phyloP scores from a whole-genome alignment of 805 yeast species.

The Lipomyces orientalis region DNA sequence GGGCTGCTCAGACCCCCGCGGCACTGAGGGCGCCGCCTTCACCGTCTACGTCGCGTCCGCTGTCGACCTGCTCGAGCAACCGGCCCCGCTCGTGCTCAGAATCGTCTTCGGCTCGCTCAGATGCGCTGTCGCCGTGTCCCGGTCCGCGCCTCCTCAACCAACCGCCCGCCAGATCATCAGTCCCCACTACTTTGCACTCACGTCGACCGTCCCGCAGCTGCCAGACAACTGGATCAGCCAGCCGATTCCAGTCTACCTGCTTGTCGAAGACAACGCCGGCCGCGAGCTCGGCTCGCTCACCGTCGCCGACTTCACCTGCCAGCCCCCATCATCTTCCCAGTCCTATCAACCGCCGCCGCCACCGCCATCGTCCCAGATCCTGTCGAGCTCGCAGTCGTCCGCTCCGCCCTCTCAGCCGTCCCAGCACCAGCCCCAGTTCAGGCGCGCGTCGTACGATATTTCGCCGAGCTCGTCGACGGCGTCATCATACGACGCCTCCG shows the following conservation, averaged over 20 bases:
- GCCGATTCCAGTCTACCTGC: conserved; percentile 26
- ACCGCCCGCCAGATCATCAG: conserved; percentile 7
- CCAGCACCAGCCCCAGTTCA: conserved; percentile 14
- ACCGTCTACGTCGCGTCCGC: conserved; percentile 28
- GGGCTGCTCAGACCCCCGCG: conserved; percentile 35
- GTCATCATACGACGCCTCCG: conserved; percentile 14
- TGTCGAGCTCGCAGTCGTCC: conserved; percentile 9
- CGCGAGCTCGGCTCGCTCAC: conserved; percentile 27
- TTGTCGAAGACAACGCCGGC: conserved; percentile 32
- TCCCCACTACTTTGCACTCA: conserved; percentile 28
- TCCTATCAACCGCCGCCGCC: conserved; percentile 13
- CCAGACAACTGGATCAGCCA: conserved; percentile 30
- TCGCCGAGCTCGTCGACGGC: conserved; percentile 14
- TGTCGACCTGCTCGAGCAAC: conserved; percentile 19
- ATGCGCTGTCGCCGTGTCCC: conserved; percentile 26
- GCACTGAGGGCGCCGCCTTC: conserved; percentile 29
- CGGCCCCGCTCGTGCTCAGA: conserved; percentile 16
- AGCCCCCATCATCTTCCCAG: conserved; percentile 7
- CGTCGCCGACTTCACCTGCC: conserved; percentile 23
- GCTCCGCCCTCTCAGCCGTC: conserved; percentile 9
- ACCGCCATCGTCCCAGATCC: conserved; percentile 4
- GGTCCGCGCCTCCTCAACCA: conserved; percentile 24
- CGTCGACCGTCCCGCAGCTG: conserved; percentile 25
- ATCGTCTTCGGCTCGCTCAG: conserved; percentile 28
- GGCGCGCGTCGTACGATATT: conserved; percentile 10